Conservation (phyloP, 2,329 filamentous ascomycete species). For the Calonectria crousiana region DNA sequence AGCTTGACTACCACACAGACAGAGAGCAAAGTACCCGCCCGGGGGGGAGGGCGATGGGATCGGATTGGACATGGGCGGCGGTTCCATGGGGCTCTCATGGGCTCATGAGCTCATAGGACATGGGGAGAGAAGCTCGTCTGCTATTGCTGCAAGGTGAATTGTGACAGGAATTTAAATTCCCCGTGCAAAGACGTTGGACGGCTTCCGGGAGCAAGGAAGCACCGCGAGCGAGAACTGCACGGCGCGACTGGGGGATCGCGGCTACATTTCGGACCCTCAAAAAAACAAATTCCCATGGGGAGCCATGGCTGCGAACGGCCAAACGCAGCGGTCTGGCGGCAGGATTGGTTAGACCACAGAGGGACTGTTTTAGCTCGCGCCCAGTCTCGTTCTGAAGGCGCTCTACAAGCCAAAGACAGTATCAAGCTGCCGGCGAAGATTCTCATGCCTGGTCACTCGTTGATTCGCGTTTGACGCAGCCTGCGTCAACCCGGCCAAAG, state of each 20-base stretch:
- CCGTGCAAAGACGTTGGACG: neutral
- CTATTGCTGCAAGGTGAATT: neutral
- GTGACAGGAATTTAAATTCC: constrained; percentile 6
- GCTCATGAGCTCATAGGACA: constrained; percentile 20
- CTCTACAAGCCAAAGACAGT: constrained; percentile 3
- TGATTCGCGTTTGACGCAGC: neutral
- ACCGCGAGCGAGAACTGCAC: neutral
- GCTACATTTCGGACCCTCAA: constrained; percentile 1
- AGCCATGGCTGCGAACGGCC: constrained; percentile 8
- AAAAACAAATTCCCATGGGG: neutral
- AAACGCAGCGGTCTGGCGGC: neutral
- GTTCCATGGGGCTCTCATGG: constrained; percentile 15
- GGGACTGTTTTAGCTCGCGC: constrained; percentile 11
- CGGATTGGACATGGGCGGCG: constrained; percentile 22
- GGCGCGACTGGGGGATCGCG: neutral
- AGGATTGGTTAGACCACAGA: neutral
- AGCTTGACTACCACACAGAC: constrained; percentile 1
- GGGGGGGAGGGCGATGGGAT: constrained; percentile 8
- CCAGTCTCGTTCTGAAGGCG: constrained; percentile 1
- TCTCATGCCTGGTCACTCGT: neutral
- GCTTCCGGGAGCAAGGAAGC: neutral
- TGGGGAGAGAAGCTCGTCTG: constrained; percentile 9
- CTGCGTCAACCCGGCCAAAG: constrained; percentile 3
- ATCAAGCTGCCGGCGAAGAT: neutral
- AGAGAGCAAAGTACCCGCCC: neutral